These are phyloP conservation scores for Penicillium coprophilum DNA, from an alignment of 495 filamentous ascomycete genomes.

Conservation along the genomic window DNA sequence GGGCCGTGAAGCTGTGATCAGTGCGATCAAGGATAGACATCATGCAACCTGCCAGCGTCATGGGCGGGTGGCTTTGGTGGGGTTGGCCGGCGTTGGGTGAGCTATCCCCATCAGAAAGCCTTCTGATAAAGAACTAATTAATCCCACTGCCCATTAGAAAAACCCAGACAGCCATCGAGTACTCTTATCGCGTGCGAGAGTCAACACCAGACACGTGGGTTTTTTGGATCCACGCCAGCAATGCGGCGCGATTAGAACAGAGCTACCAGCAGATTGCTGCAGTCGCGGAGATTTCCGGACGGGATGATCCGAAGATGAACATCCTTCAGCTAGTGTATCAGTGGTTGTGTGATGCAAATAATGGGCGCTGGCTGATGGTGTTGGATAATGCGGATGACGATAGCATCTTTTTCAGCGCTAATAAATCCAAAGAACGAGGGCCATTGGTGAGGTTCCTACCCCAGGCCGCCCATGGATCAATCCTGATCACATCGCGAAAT, in stretches of 20 bases:
- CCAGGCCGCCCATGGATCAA: not conserved
- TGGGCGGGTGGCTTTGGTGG: slow-evolving; percentile 11
- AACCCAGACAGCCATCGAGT: slow-evolving; percentile 54
- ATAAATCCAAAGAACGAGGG: slow-evolving; percentile 9
- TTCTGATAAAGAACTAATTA: not conserved
- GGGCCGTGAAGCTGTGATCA: slow-evolving; percentile 5
- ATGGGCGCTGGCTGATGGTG: slow-evolving; percentile 29
- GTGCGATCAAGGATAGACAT: slow-evolving; percentile 9
- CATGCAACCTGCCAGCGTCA: not conserved
- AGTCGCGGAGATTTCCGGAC: slow-evolving; percentile 24
- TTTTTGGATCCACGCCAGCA: slow-evolving; percentile 41
- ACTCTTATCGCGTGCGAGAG: slow-evolving; percentile 38
- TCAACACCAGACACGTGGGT: slow-evolving; percentile 34
- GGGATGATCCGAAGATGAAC: slow-evolving; percentile 19
- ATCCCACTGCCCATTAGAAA: slow-evolving; percentile 33
- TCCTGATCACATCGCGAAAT: slow-evolving; percentile 39
- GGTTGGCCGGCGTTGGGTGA: not conserved
- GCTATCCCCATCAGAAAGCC: not conserved
- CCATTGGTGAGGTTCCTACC: slow-evolving; percentile 34
- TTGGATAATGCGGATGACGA: slow-evolving; percentile 39
- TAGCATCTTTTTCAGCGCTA: slow-evolving; percentile 23
- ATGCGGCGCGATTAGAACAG: slow-evolving; percentile 41
- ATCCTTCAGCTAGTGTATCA: slow-evolving; percentile 21
- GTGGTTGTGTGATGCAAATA: slow-evolving; percentile 15
- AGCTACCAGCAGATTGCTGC: slow-evolving; percentile 45